phyloP scores from a whole-genome alignment of 73 alveolate species.

The Effrenium voratum region DNA sequence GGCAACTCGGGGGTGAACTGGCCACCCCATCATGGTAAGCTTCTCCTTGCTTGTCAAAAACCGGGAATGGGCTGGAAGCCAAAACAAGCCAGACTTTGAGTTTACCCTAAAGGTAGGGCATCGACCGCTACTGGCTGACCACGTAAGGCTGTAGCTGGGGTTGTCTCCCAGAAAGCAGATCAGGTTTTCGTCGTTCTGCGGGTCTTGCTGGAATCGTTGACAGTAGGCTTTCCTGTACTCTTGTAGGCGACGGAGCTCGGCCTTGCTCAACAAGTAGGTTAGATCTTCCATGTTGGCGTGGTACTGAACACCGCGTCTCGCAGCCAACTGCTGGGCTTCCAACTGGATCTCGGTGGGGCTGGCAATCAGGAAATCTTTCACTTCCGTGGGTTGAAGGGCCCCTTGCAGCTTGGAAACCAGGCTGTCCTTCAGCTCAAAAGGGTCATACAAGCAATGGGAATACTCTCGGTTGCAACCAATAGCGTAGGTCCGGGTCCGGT shows the following conservation, averaged over 20 bases:
- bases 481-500: neutral
- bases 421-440: neutral
- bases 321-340: neutral
- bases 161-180: neutral
- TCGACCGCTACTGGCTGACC: neutral
- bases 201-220: neutral
- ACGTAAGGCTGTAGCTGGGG: neutral
- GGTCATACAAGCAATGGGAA: neutral
- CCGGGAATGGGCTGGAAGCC: neutral
- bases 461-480: neutral
- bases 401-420: neutral
- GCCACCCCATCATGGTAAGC: neutral
- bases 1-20: neutral
- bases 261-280: neutral
- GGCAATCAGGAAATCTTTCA: neutral
- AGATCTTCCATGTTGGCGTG: neutral
- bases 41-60: neutral
- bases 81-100: neutral
- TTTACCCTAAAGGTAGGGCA: neutral
- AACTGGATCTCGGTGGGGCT: neutral
- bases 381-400: too few species aligned
- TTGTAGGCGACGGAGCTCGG: neutral
- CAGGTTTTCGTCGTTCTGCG: neutral
- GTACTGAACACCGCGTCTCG: neutral
- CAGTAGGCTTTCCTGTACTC: neutral